phyloP scores from a whole-genome alignment of 768 basidiomycete species.

The Boletus subparvulus region DNA sequence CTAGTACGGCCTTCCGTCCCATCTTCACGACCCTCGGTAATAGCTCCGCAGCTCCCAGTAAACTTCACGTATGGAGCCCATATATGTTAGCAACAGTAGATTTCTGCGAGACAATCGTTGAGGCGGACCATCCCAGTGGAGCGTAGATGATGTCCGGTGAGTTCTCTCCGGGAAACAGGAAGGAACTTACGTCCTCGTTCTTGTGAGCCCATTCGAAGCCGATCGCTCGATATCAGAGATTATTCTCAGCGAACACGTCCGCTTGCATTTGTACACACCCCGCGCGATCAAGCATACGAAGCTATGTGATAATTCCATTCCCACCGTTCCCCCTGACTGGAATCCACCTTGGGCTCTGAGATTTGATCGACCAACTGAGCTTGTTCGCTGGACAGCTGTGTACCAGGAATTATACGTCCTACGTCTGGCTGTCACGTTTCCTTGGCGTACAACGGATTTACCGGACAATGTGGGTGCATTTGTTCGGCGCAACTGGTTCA shows the following conservation, averaged over 20 bases:
- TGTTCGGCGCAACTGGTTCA: not conserved
- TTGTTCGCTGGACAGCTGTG: not conserved
- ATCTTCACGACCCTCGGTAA: not conserved
- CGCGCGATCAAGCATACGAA: not conserved
- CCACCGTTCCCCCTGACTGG: not conserved
- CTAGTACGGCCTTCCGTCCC: not conserved
- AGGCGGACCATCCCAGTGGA: not conserved
- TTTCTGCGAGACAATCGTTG: not conserved
- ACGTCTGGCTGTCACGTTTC: not conserved
- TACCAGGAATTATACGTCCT: not conserved
- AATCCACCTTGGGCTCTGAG: not conserved
- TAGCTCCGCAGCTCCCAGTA: not conserved
- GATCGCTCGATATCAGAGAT: not conserved
- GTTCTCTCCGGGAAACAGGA: not conserved
- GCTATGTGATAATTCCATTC: not conserved
- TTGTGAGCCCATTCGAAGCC: not conserved
- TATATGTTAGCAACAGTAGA: not conserved
- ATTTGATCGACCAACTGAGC: not conserved
- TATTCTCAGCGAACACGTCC: not conserved
- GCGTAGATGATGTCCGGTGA: not conserved
- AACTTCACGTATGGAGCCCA: not conserved
- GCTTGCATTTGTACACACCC: not conserved
- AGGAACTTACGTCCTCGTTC: not conserved
- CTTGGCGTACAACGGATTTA: not conserved
- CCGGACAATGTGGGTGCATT: not conserved